phyloP scores from a whole-genome alignment of 805 yeast species.

The Wickerhamomyces chambardii region DNA sequence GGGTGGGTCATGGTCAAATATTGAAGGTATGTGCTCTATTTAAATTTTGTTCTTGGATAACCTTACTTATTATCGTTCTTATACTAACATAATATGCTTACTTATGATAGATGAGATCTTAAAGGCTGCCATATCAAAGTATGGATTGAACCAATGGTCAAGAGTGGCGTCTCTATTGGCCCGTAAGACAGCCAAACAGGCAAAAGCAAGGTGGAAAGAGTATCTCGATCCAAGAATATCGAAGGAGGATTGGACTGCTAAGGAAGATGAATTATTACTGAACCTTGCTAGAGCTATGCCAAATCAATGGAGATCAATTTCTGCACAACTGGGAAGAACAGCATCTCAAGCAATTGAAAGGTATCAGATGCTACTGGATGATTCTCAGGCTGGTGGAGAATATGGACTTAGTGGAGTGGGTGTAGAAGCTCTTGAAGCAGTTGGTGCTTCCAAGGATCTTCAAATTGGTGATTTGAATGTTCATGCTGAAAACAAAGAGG shows the following conservation, averaged over 20 bases:
- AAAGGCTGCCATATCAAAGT: conserved; percentile 85
- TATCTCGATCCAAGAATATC: conserved; percentile 71
- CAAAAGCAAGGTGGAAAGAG: conserved; percentile 89
- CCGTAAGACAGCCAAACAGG: conserved; percentile 84
- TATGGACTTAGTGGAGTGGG: conserved; percentile 43
- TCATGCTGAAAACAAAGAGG: conserved; percentile 69
- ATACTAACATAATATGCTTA: conserved; percentile 11
- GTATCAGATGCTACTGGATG: conserved; percentile 64
- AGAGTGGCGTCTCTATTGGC: conserved; percentile 81
- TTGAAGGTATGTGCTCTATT: conserved; percentile 22
- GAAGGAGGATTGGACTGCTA: conserved; percentile 58
- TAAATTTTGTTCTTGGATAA: not conserved
- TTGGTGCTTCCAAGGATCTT: conserved; percentile 23
- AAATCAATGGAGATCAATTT: conserved; percentile 93
- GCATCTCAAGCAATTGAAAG: conserved; percentile 83
- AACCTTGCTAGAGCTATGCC: conserved; percentile 66
- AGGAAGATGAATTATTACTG: conserved; percentile 69
- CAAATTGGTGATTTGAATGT: conserved; percentile 54
- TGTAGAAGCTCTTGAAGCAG: conserved; percentile 32
- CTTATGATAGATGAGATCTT: conserved; percentile 58
- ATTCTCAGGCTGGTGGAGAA: conserved; percentile 27
- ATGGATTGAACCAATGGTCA: conserved; percentile 93
- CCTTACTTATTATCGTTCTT: too few relatives aligned
- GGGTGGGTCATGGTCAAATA: conserved; percentile 87
- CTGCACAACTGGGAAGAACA: conserved; percentile 72